Evolutionary conservation across 352 stramenopile species (phyloP).

Genomic region (Phytophthora lateralis): DNA sequence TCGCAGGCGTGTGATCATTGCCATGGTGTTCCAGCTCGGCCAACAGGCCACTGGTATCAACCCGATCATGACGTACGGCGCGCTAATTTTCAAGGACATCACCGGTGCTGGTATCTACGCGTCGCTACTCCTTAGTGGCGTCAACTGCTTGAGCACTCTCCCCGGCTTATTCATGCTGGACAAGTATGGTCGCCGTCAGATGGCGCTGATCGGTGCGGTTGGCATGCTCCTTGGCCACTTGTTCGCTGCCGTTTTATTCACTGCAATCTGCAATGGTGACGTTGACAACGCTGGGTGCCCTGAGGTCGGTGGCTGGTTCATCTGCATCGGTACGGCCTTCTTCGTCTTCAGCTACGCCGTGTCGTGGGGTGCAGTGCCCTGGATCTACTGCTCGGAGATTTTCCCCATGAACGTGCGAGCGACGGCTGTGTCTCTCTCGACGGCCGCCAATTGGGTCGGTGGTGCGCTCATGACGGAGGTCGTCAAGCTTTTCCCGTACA

Average conservation of each 20-base stretch:
- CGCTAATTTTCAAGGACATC: slow-evolving; percentile 43
- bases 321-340: slow-evolving; percentile 38
- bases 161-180: slow-evolving; percentile 32
- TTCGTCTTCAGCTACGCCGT: slow-evolving; percentile 30
- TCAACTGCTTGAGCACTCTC: slow-evolving; percentile 34
- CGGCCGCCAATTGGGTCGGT: slow-evolving; percentile 40
- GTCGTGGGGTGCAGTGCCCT: slow-evolving; percentile 35
- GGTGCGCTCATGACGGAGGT: slow-evolving; percentile 39
- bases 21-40: slow-evolving; percentile 45
- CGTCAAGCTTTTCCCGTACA: slow-evolving; percentile 33
- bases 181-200: slow-evolving; percentile 32
- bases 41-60: slow-evolving; percentile 46
- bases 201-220: slow-evolving; percentile 38
- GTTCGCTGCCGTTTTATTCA: slow-evolving; percentile 39
- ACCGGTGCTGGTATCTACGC: slow-evolving; percentile 32
- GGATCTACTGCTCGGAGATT: slow-evolving; percentile 50
- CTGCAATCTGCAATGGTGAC: slow-evolving; percentile 30
- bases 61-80: slow-evolving; percentile 38
- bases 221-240: slow-evolving; percentile 43
- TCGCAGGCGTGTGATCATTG: slow-evolving; percentile 33
- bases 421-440: slow-evolving; percentile 42
- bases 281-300: slow-evolving; percentile 31
- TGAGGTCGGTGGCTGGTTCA: slow-evolving; percentile 37
- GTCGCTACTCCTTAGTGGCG: slow-evolving; percentile 30
- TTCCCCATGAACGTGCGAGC: slow-evolving; percentile 43